These are phyloP conservation scores for Argentina anserina DNA, from an alignment of 306 rosid species.

Conservation along the genomic window DNA sequence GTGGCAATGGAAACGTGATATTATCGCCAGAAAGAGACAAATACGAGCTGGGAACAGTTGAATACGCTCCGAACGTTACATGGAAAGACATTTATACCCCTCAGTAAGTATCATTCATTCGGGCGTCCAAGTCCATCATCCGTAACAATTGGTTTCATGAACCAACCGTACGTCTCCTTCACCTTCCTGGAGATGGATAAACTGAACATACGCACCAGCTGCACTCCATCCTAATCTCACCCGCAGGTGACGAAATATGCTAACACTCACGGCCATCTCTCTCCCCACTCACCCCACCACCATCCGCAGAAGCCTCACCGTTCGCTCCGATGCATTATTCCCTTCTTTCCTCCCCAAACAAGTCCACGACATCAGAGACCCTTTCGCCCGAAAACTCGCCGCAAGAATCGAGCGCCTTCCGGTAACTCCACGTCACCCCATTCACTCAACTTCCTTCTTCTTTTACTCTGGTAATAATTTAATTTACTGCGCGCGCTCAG, in stretches of 20 bases:
- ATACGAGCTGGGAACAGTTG: too few species aligned
- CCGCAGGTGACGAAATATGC: constrained; percentile 32
- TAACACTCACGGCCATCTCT: constrained; percentile 19
- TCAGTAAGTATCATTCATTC: too few species aligned
- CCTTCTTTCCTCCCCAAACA: constrained; percentile 83
- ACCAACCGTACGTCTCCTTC: not conserved
- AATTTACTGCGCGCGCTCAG: constrained; percentile 25
- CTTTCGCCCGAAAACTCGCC: constrained; percentile 66
- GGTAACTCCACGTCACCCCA: constrained; percentile 21
- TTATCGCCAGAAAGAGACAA: too few species aligned
- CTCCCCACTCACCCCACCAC: constrained; percentile 22
- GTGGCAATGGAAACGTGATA: too few species aligned
- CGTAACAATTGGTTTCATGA: too few species aligned
- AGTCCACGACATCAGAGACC: constrained; percentile 61
- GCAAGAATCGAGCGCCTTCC: constrained; percentile 65
- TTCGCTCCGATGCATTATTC: constrained; percentile 40
- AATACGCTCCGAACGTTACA: too few species aligned
- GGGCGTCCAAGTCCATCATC: too few species aligned
- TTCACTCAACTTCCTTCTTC: not conserved
- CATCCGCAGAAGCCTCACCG: constrained; percentile 17
- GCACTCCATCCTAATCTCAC: not conserved
- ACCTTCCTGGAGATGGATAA: not conserved
- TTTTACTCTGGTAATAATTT: not conserved
- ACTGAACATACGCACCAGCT: too few species aligned
- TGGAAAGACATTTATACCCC: too few species aligned